These are phyloP conservation scores for Dictyostelium purpureum DNA, from an alignment of 78 protist species.

Conservation along the genomic window DNA sequence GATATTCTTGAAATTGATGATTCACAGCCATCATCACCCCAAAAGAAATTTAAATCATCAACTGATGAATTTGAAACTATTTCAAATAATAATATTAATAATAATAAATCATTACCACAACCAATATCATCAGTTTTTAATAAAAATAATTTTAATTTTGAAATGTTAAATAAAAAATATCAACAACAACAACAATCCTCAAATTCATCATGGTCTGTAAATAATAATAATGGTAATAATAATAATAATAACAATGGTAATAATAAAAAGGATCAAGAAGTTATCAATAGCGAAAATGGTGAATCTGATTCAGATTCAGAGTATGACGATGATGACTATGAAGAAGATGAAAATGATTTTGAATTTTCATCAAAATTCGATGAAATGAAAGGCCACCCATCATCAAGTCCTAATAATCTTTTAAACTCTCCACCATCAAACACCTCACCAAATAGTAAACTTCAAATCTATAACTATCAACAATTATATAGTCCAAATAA, in stretches of 20 bases:
- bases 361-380: conserved; percentile 13
- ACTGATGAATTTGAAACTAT: neutral
- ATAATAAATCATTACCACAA: neutral
- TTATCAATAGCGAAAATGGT: conserved; percentile 21
- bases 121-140: neutral
- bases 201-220: conserved; percentile 4
- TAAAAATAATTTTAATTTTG: neutral
- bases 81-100: neutral
- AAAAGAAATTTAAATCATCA: conserved; percentile 7
- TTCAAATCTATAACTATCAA: neutral
- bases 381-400: conserved; percentile 8
- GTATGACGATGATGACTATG: neutral
- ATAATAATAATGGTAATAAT: neutral
- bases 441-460: neutral
- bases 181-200: neutral
- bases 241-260: neutral
- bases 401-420: neutral
- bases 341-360: neutral
- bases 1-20: neutral
- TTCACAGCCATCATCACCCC: neutral
- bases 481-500: neutral
- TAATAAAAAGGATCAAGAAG: conserved; percentile 33
- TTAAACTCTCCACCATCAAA: neutral
- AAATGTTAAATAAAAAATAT: neutral
- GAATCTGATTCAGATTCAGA: conserved; percentile 32